Evolutionary conservation across 2,329 filamentous ascomycete genomes (phyloP), one percentile per base, ranked within the genome.

Genomic region (Piedraia hortae): DNA sequence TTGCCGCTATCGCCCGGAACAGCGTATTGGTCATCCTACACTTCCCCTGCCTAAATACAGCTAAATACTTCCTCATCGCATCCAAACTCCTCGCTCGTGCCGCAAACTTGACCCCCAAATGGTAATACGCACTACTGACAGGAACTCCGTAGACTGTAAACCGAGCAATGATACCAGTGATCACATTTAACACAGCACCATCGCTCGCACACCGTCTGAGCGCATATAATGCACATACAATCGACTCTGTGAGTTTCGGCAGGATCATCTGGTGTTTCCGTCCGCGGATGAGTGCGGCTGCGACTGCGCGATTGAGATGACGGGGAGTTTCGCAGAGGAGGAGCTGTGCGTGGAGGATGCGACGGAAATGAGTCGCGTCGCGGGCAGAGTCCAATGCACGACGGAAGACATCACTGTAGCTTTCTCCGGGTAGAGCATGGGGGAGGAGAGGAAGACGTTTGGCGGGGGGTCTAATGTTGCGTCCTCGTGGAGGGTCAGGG

Each of bases 1-100:
- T 46, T 5, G 43, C 43, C 19, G 45, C 37, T 13, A 42, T 32
- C 18, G 31, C 31, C 7, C 41, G 34, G 23, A 44, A 46, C 10
- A 38, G 19, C 14, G 35, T 36, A 16, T 24, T 29, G 3, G 28
- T 28, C 22, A 45, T 35, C 4, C 10, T 10, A 9, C 28, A 12
- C 6, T 26, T 26, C 2, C 20, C 22, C 12, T 37, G 28, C 4
- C 28, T 25, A 2, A 36, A 24, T 5, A 30, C 20, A 15, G 26
- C 28, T 15, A 45, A 32, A 19, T 37, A 43, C 18, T 28, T 31
- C 27, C 40, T 38, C 42, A 45, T 44, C 11, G 26, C 27, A 8
- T 22, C 18, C 6, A 43, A 20, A 18, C 28, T 34, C 5, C 42
- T 28, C 8, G 32, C 23, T 10, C 42, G 29, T 3, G 42, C 42